phyloP scores from a whole-genome alignment of 768 basidiomycete genomes.

The Mrakia frigida region DNA sequence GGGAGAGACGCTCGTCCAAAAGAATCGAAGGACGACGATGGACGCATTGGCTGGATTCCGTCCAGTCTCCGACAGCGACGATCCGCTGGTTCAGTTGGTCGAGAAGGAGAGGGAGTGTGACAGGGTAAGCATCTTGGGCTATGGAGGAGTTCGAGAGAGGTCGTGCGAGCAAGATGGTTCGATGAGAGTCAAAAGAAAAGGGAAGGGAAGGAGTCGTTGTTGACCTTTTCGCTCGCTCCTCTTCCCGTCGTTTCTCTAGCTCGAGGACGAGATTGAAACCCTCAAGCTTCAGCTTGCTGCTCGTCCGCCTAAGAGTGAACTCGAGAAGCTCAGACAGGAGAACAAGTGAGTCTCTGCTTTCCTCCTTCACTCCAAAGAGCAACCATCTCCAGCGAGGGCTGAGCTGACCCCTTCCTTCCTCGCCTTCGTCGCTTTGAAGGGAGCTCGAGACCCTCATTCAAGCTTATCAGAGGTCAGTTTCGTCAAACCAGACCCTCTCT shows the following conservation, averaged over 20 bases:
- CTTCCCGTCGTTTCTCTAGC: not conserved
- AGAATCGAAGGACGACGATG: not conserved
- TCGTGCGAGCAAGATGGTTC: not conserved
- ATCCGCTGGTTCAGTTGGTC: not conserved
- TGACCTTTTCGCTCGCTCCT: not conserved
- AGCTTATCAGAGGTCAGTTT: not conserved
- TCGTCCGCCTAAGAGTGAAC: not conserved
- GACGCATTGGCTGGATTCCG: not conserved
- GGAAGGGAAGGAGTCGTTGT: not conserved
- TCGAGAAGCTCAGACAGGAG: not conserved
- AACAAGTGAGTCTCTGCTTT: not conserved
- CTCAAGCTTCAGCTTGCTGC: not conserved
- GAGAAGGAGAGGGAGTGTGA: slow-evolving; percentile 3
- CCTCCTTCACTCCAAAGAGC: too few relatives aligned
- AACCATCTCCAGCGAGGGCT: not conserved
- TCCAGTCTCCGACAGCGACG: not conserved
- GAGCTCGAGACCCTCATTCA: slow-evolving; percentile 7
- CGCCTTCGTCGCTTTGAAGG: not conserved
- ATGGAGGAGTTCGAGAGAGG: not conserved
- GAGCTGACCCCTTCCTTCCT: not conserved
- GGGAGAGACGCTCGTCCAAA: not conserved
- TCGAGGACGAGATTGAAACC: slow-evolving; percentile 1
- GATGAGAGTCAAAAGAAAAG: not conserved
- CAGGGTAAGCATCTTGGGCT: not conserved
- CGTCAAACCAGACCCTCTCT: too few relatives aligned